Conservation (phyloP, 345 rosid genomes). For the Linum usitatissimum region DNA sequence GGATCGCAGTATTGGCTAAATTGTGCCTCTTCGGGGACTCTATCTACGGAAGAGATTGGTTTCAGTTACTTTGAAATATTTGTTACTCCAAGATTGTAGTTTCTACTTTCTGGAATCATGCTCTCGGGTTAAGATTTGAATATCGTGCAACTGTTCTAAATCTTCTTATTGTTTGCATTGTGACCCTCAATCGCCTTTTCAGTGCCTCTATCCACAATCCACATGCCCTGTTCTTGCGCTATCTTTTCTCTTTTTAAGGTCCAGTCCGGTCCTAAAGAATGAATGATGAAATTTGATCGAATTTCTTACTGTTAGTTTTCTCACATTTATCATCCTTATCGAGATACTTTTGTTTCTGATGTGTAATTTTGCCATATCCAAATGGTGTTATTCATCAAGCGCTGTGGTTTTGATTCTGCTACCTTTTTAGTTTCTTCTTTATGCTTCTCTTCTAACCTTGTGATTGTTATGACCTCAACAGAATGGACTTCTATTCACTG, state of each 20-base stretch:
- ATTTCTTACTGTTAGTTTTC: too few species aligned
- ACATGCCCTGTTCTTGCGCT: too few species aligned
- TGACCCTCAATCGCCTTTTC: not conserved
- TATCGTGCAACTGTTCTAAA: not conserved
- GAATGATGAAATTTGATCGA: too few species aligned
- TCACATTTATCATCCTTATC: too few species aligned
- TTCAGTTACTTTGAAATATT: not conserved
- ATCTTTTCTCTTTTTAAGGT: too few species aligned
- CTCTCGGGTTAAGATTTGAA: not conserved
- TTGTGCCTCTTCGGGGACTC: not conserved
- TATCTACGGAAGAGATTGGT: too few species aligned
- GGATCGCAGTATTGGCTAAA: not conserved
- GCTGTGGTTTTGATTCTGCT: not conserved
- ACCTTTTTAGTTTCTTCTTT: not conserved
- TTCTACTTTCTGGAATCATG: not conserved
- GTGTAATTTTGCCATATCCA: not conserved
- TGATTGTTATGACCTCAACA: slow-evolving; percentile 18
- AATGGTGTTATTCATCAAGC: not conserved
- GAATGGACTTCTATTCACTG: slow-evolving; percentile 69
- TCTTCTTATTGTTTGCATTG: not conserved
- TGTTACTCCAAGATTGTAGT: not conserved
- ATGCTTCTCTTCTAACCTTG: not conserved
- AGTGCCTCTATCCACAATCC: not conserved
- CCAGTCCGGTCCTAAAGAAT: too few species aligned
- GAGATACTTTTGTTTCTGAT: not conserved